Percentiles rank a stretch among this genome's conserved stretches.
Evolutionary conservation across 768 basidiomycete species (phyloP).

Genomic region (Lactifluus subvellereus): DNA sequence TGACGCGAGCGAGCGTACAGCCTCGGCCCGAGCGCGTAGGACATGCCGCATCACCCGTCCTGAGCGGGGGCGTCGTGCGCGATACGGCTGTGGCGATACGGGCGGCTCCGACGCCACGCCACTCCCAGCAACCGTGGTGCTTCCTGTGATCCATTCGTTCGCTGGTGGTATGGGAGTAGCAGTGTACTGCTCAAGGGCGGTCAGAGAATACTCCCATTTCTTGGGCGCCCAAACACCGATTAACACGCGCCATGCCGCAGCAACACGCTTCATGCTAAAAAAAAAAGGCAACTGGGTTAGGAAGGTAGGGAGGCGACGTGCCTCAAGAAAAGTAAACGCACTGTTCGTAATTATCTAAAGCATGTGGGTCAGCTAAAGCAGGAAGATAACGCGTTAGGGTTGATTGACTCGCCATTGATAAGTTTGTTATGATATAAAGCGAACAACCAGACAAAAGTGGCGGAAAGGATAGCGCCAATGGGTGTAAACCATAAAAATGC

Average conservation of each 20-base stretch:
- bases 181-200: conserved; percentile 70
- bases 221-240: conserved; percentile 91
- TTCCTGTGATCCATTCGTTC: conserved; percentile 64
- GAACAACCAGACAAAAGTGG: conserved; percentile 63
- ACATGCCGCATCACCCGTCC: conserved; percentile 86
- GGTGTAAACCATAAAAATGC: conserved; percentile 71
- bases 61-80: conserved; percentile 54
- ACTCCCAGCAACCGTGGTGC: conserved; percentile 29
- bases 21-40: conserved; percentile 77
- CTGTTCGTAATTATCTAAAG: conserved; percentile 71
- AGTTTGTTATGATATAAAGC: conserved; percentile 80
- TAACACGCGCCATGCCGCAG: conserved; percentile 95
- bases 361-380: neutral
- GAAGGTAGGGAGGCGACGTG: conserved; percentile 18
- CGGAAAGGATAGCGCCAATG: conserved; percentile 67
- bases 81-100: conserved; percentile 23
- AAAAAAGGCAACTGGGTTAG: conserved; percentile 1
- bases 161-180: conserved; percentile 58
- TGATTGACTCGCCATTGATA: conserved; percentile 65
- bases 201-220: conserved; percentile 70
- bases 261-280: conserved; percentile 66
- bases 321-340: conserved; percentile 28
- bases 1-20: conserved; percentile 64
- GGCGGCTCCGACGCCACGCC: conserved; percentile 24
- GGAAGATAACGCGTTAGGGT: conserved; percentile 6